Evolutionary conservation across 352 stramenopile genomes (phyloP).

Genomic region (Globisporangium nodosum): DNA sequence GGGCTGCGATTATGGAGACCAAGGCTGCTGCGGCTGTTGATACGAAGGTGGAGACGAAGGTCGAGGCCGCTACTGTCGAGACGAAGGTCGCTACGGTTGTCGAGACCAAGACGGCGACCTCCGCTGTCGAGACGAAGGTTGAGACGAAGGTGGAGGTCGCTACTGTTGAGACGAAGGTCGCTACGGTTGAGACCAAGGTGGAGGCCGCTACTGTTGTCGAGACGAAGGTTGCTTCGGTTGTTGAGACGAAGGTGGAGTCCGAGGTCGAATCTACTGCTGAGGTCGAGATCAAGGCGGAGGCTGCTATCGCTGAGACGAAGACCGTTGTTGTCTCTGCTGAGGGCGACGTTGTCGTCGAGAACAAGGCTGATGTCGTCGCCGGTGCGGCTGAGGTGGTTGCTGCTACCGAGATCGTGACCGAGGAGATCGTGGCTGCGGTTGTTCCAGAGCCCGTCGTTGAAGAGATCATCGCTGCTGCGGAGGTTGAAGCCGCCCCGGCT

Average conservation of each 20-base stretch:
- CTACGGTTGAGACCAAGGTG: neutral
- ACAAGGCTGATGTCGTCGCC: neutral
- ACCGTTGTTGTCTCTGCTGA: neutral
- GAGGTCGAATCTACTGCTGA: slow-evolving; percentile 9
- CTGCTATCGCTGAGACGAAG: neutral
- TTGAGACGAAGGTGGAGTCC: neutral
- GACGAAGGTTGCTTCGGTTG: too few relatives aligned
- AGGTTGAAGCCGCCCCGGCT: neutral
- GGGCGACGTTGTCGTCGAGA: neutral
- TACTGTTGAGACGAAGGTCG: neutral
- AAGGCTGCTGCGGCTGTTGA: slow-evolving; percentile 2
- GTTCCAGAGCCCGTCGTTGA: neutral
- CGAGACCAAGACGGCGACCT: neutral
- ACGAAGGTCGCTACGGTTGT: neutral
- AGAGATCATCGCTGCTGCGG: neutral
- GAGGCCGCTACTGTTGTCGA: neutral
- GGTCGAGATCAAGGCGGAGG: slow-evolving; percentile 9
- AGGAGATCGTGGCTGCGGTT: neutral
- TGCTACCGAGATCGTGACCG: neutral
- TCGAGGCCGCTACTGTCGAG: neutral
- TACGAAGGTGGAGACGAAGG: neutral
- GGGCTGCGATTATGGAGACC: neutral
- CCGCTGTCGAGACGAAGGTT: neutral
- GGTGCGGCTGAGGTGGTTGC: neutral
- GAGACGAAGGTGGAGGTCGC: neutral